Evolutionary conservation across 257 asterid genomes (phyloP).

Genomic region (Orobanche coerulescens): DNA sequence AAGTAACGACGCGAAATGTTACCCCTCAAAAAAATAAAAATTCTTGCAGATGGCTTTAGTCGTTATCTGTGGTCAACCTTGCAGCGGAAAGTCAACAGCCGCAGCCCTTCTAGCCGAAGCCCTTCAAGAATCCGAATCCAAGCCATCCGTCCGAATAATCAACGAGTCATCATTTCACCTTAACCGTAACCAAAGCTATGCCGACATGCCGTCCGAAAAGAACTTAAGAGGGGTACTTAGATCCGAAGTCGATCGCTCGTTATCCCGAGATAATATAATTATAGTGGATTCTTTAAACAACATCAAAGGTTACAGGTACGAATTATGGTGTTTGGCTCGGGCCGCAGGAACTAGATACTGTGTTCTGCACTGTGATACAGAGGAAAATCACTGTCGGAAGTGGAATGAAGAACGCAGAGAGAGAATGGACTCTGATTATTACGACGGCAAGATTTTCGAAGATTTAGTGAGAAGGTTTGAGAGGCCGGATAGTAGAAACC

Average conservation of each 20-base stretch:
- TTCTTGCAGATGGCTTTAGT: constrained; percentile 98
- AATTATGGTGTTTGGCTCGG: constrained; percentile 96
- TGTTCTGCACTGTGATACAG: constrained; percentile 72
- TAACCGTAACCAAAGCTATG: constrained; percentile 69
- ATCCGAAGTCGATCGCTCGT: constrained; percentile 91
- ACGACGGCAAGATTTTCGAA: constrained; percentile 58
- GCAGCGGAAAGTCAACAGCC: constrained; percentile 88
- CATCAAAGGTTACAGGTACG: constrained; percentile 97
- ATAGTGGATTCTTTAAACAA: constrained; percentile 86
- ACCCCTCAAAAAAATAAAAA: no score
- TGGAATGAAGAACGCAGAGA: constrained; percentile 74
- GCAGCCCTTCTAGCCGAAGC: constrained; percentile 71
- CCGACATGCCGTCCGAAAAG: constrained; percentile 84
- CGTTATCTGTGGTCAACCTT: constrained; percentile 94
- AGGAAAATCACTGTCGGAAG: constrained; percentile 44
- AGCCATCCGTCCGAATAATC: constrained; percentile 55
- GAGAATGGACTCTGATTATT: constrained; percentile 41
- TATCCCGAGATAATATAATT: constrained; percentile 65
- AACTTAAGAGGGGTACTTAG: constrained; percentile 82
- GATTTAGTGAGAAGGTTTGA: constrained; percentile 87
- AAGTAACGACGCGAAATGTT: no score
- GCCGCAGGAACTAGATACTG: constrained; percentile 91
- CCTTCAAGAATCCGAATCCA: constrained; percentile 62
- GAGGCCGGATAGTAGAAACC: constrained; percentile 78
- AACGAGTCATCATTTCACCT: constrained; percentile 84